Conservation (phyloP, 495 filamentous ascomycete species). For the Neurospora sp. region DNA sequence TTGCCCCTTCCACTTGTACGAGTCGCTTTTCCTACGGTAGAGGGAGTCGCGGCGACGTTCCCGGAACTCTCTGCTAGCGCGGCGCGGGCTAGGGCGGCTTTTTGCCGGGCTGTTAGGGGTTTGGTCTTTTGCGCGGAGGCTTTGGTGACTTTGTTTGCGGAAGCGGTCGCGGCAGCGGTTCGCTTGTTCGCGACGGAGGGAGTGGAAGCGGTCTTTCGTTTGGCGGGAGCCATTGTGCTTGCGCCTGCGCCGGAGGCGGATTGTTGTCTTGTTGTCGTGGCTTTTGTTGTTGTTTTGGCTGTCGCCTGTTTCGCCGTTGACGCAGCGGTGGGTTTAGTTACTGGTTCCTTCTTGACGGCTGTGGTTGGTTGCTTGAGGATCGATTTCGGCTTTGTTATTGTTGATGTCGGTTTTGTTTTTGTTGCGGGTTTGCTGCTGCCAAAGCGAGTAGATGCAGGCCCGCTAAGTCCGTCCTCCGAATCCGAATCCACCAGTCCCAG, state of each 20-base stretch:
- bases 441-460: conserved; percentile 24
- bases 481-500: conserved; percentile 58
- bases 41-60: conserved; percentile 8
- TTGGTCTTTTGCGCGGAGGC: conserved; percentile 16
- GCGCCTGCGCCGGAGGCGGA: conserved; percentile 4
- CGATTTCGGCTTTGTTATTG: not conserved
- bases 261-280: not conserved
- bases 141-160: conserved; percentile 30
- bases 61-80: conserved; percentile 42
- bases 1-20: conserved; percentile 22
- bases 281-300: not conserved
- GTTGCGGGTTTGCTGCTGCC: conserved; percentile 22
- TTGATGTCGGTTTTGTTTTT: conserved; percentile 11
- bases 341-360: not conserved
- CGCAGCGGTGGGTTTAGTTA: not conserved
- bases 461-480: conserved; percentile 47
- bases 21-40: conserved; percentile 24
- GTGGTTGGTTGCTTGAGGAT: not conserved
- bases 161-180: conserved; percentile 8
- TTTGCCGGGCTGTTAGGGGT: not conserved
- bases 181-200: not conserved
- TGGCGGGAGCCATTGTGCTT: conserved; percentile 31
- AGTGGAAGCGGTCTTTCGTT: conserved; percentile 20
- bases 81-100: not conserved
- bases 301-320: not conserved